phyloP scores from a whole-genome alignment of 768 basidiomycete species.

The Psilocybe cubensis region DNA sequence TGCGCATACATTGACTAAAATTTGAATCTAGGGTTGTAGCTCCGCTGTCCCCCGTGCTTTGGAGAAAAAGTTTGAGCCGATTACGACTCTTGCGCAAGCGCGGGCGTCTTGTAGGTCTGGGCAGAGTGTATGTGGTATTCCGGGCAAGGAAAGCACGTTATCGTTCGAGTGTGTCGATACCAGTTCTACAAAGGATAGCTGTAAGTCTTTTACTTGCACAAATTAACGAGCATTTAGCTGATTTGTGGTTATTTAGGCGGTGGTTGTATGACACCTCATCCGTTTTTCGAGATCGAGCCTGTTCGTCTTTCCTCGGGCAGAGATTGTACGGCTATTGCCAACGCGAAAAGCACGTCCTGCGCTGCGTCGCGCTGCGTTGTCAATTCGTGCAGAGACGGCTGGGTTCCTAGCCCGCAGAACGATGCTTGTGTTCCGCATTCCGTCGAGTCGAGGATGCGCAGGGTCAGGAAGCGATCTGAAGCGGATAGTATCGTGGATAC shows the following conservation, averaged over 20 bases:
- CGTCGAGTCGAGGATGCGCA: conserved; percentile 13
- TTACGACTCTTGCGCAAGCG: conserved; percentile 33
- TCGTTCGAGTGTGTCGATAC: conserved; percentile 46
- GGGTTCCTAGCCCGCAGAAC: conserved; percentile 23
- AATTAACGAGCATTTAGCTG: neutral
- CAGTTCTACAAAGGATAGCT: conserved; percentile 37
- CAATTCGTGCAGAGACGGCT: conserved; percentile 30
- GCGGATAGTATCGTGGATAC: conserved; percentile 10
- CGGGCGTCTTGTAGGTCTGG: conserved; percentile 27
- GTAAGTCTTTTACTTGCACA: conserved; percentile 28
- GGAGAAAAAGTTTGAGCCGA: conserved; percentile 16
- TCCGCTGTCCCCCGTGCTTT: conserved; percentile 34
- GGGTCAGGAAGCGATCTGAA: conserved; percentile 23
- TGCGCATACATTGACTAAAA: conserved; percentile 1
- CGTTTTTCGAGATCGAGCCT: conserved; percentile 27
- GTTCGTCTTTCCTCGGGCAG: conserved; percentile 17
- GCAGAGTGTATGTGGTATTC: conserved; percentile 41
- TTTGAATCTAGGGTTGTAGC: conserved; percentile 38
- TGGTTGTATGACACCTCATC: conserved; percentile 41
- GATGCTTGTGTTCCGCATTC: conserved; percentile 23
- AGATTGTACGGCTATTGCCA: conserved; percentile 34
- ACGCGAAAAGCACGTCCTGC: conserved; percentile 27
- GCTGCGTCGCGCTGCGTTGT: conserved; percentile 29
- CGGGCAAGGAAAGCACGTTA: conserved; percentile 28
- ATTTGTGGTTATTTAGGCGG: conserved; percentile 35